A percentile compares a stretch with the other conserved stretches of the same genome.
Conservation (phyloP, 2,329 filamentous ascomycete species). For the Trichophyton benhamiae region DNA sequence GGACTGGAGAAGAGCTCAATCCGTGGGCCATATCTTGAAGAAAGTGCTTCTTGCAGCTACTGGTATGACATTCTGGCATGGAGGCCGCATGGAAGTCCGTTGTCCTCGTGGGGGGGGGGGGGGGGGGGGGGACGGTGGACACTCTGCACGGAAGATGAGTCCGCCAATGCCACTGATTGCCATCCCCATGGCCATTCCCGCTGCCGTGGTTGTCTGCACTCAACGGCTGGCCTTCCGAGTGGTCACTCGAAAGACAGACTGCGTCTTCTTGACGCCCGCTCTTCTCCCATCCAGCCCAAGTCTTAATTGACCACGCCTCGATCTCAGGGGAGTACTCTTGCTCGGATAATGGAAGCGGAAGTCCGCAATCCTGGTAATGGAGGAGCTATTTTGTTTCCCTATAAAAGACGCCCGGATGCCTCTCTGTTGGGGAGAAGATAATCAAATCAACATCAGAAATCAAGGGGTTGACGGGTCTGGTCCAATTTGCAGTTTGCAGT, state of each 20-base stretch:
- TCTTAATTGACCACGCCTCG: neutral
- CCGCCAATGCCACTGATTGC: neutral
- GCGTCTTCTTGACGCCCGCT: neutral
- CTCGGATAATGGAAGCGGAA: neutral
- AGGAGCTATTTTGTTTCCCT: neutral
- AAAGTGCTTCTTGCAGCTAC: neutral
- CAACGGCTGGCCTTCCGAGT: neutral
- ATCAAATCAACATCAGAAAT: neutral
- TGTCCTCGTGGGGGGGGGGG: neutral
- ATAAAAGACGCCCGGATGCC: neutral
- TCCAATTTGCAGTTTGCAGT: neutral
- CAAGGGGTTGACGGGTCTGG: neutral
- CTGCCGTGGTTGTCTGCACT: neutral
- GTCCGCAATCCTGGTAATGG: neutral
- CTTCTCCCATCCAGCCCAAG: neutral
- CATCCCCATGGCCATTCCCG: neutral
- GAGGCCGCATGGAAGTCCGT: neutral
- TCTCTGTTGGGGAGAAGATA: neutral
- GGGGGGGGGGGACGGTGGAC: neutral
- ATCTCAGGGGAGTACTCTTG: neutral
- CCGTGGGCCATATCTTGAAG: neutral
- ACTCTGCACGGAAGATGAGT: too few species aligned
- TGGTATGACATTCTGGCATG: neutral
- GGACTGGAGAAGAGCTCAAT: neutral
- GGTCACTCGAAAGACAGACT: neutral